phyloP scores from a whole-genome alignment of 495 filamentous ascomycete species.

The Aspergillus kassunensis region DNA sequence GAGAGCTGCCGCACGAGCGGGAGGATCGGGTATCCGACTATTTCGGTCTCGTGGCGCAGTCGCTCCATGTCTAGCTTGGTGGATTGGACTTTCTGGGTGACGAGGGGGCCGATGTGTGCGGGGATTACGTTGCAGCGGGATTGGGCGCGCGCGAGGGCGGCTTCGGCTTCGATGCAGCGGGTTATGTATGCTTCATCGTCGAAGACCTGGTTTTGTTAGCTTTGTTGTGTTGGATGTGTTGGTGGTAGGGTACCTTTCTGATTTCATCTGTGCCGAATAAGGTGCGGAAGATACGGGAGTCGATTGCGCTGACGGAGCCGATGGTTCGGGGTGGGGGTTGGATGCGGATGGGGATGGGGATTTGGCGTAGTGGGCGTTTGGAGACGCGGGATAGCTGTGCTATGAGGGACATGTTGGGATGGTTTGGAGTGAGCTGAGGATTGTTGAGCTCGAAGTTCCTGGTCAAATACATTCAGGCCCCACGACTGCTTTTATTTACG shows the following conservation, averaged over 20 bases:
- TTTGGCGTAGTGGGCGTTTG: not conserved
- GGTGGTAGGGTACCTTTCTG: constrained; percentile 29
- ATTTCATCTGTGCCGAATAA: constrained; percentile 51
- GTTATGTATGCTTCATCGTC: constrained; percentile 46
- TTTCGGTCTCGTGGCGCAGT: constrained; percentile 44
- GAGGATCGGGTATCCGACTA: constrained; percentile 51
- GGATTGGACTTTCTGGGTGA: constrained; percentile 31
- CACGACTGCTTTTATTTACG: not conserved
- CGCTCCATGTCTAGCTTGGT: constrained; percentile 36
- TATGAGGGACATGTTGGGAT: constrained; percentile 3
- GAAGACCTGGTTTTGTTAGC: constrained; percentile 29
- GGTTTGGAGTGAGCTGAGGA: not conserved
- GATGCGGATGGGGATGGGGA: not conserved
- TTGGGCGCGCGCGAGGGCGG: constrained; percentile 46
- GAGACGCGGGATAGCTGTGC: constrained; percentile 12
- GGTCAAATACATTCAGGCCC: not conserved
- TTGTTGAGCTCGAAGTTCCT: not conserved
- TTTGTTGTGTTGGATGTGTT: not conserved
- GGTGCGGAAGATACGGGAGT: constrained; percentile 46
- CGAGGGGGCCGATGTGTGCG: constrained; percentile 31
- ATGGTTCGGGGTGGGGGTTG: constrained; percentile 17
- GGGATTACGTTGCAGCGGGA: constrained; percentile 43
- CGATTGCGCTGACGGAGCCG: constrained; percentile 44
- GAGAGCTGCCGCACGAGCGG: constrained; percentile 46
- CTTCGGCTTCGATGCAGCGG: constrained; percentile 49